A percentile compares a stretch with the other conserved stretches of the same genome.
Evolutionary conservation across 1,284 basidiomycete species (phyloP).

Genomic region (Bjerkandera adusta): DNA sequence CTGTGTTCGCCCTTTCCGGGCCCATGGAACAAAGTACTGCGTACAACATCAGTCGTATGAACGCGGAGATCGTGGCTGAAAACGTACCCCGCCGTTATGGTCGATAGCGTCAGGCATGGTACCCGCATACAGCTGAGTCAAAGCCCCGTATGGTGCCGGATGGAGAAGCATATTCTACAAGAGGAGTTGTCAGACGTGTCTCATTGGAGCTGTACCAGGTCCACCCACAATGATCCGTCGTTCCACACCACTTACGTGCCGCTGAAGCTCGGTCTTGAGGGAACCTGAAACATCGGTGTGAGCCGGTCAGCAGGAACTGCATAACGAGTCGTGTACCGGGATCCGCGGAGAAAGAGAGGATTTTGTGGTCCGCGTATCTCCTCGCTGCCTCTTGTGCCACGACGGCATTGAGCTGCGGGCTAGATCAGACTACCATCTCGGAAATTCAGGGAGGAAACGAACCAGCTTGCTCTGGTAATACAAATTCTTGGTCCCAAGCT

Average conservation of each 20-base stretch:
- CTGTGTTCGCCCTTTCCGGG: not conserved
- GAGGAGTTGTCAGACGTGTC: too few relatives aligned
- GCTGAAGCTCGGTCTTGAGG: too few relatives aligned
- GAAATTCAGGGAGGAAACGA: constrained; percentile 4
- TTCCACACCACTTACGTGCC: too few relatives aligned
- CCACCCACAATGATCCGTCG: too few relatives aligned
- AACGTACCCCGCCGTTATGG: not conserved
- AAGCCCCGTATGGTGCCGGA: not conserved
- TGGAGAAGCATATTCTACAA: not conserved
- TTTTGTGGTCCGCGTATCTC: constrained; percentile 5
- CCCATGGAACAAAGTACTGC: not conserved
- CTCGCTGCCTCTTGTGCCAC: constrained; percentile 7
- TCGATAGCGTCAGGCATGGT: not conserved
- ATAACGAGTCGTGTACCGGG: too few relatives aligned
- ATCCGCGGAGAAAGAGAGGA: constrained; percentile 1
- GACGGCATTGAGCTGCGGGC: constrained; percentile 4
- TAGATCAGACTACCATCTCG: not conserved
- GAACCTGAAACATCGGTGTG: too few relatives aligned
- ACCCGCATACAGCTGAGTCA: not conserved
- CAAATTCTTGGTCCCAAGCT: constrained; percentile 25
- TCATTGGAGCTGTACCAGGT: too few relatives aligned
- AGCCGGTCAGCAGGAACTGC: too few relatives aligned
- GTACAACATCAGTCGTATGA: too few relatives aligned
- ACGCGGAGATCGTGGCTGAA: too few relatives aligned
- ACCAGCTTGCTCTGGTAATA: constrained; percentile 47